phyloP scores from a whole-genome alignment of 1,139 yeast species.

The Blastobotrys arbuscula region DNA sequence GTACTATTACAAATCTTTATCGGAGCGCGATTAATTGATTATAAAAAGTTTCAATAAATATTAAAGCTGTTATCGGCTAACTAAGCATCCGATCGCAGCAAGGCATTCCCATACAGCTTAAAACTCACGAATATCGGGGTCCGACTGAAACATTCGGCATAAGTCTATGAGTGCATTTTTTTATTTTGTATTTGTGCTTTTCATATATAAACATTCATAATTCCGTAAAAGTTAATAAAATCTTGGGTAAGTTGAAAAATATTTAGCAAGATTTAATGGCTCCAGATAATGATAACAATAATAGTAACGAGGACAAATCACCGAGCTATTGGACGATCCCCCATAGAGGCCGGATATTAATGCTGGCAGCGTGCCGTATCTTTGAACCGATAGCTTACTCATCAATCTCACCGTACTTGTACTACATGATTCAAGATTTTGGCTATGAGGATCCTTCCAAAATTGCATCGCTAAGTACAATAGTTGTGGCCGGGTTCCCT shows the following conservation, averaged over 20 bases:
- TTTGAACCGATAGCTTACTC: slow-evolving; percentile 59
- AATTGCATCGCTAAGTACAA: slow-evolving; percentile 45
- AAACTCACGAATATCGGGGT: too few relatives aligned
- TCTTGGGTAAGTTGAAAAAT: too few relatives aligned
- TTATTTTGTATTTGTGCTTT: too few relatives aligned
- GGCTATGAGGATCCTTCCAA: slow-evolving; percentile 47
- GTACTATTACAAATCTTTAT: slow-evolving; percentile 18
- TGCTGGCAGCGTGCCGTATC: slow-evolving; percentile 36
- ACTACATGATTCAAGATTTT: slow-evolving; percentile 56
- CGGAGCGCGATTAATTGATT: background rate
- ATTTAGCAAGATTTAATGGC: too few relatives aligned
- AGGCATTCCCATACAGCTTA: too few relatives aligned
- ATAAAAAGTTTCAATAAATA: too few relatives aligned
- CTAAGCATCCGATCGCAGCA: too few relatives aligned
- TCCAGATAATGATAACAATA: background rate
- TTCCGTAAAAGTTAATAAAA: too few relatives aligned
- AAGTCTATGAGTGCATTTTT: too few relatives aligned
- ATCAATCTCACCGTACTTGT: slow-evolving; percentile 56
- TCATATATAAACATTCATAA: too few relatives aligned
- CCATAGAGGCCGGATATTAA: slow-evolving; percentile 25
- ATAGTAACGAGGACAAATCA: slow-evolving; percentile 7
- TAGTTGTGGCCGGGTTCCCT: slow-evolving; percentile 50
- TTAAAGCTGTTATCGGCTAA: too few relatives aligned
- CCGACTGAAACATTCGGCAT: too few relatives aligned
- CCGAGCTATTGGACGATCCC: slow-evolving; percentile 29